Evolutionary conservation across 2,329 filamentous ascomycete genomes (phyloP).

Genomic region (Bertia moriformis): DNA sequence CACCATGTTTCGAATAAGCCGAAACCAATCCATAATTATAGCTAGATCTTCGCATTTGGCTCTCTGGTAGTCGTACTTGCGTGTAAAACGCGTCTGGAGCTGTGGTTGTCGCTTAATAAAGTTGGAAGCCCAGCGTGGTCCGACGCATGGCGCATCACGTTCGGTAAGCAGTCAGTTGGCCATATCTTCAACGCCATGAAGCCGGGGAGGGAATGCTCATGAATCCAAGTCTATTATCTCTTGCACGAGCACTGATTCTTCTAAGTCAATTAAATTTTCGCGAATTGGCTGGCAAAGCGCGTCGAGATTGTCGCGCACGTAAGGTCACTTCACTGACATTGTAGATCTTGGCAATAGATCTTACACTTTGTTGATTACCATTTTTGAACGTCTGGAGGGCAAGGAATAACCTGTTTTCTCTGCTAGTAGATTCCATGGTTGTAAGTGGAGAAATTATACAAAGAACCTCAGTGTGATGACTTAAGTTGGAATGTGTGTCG

Average conservation of each 20-base stretch:
- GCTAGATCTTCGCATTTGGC: neutral
- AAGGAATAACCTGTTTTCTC: too few species aligned
- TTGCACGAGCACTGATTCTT: conserved; percentile 5
- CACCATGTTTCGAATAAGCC: neutral
- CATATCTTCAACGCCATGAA: conserved; percentile 8
- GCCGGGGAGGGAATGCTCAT: conserved; percentile 8
- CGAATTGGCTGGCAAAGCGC: too few species aligned
- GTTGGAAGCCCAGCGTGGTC: conserved; percentile 4
- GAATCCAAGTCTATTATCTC: conserved; percentile 10
- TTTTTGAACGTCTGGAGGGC: too few species aligned
- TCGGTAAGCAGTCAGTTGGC: conserved; percentile 8
- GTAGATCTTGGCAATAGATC: too few species aligned
- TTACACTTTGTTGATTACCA: too few species aligned
- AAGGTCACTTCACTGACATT: too few species aligned
- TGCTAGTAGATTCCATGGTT: too few species aligned
- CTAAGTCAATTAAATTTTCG: too few species aligned
- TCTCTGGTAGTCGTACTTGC: neutral
- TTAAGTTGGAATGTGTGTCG: too few species aligned
- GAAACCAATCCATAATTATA: neutral
- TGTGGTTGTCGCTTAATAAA: conserved; percentile 1
- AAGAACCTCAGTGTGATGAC: too few species aligned
- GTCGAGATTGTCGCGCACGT: too few species aligned
- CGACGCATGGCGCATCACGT: conserved; percentile 7
- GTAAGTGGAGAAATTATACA: too few species aligned
- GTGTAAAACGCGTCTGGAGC: conserved; percentile 1